Base-by-base conservation (phyloP, 2,329 filamentous ascomycete genomes). In the Fusarium sp. region DNA sequence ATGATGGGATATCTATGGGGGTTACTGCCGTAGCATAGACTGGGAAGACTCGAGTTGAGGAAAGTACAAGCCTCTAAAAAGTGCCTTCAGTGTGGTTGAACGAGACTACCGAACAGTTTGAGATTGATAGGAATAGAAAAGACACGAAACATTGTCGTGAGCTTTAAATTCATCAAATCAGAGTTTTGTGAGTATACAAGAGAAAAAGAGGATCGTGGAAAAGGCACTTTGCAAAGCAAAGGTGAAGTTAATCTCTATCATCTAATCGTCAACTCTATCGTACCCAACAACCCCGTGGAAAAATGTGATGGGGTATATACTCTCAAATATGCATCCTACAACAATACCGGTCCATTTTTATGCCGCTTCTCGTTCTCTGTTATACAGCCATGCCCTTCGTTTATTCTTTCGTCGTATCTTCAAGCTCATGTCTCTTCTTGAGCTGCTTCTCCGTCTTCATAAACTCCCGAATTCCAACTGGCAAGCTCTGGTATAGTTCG, bases 361-460 rank as follows among this genome's bases (percentile, higher is more conserved):
- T 11, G 15, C 15, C 26, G 19, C 28, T 38, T 31, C 5, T 26
- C 36, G 28, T 39, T 24, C 22, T 34, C 19, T 19, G 19, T 19
- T 19, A 9, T 40, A 24, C 44, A 44, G 10, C 33, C 7, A 17
- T 42, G 11, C 11, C 1, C 46, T 44, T 36, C 9, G 2, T 52
- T 57, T 26, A 84, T n/a, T 80, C 81, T 2, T 83, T 82, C n/a
- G 76, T 52, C 3, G 81, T 83, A n/a, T 85, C 83, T 57, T 89
- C 88, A 52, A 84, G 81, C 73, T 82, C 79, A 77, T 94, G 92
- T 79, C 89, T 91, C 79, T 92, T 85, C 80, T 93, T 95, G 64
- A 99, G 80, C 78, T 85, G 91, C 86, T 98, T 98, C 83, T 99
- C 96, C 63, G 91, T 94, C 83, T 92, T 94, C 95, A 99, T 98